Evolutionary conservation across 2,329 filamentous ascomycete genomes (phyloP).

Genomic region (Hypocrella siamensis): DNA sequence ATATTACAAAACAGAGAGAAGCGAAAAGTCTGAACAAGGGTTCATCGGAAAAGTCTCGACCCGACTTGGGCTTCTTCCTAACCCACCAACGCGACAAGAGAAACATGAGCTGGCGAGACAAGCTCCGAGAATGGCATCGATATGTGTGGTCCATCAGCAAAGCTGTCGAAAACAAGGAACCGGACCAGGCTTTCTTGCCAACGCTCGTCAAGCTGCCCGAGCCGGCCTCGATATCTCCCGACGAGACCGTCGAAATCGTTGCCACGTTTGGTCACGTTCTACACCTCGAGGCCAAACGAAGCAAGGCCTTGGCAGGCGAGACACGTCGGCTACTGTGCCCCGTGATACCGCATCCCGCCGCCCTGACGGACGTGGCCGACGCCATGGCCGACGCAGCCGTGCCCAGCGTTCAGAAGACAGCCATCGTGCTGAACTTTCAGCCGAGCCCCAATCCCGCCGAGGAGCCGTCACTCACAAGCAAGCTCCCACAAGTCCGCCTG

Average conservation of each 20-base stretch:
- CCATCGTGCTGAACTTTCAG: slow-evolving; percentile 31
- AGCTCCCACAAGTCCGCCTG: slow-evolving; percentile 12
- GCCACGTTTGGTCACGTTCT: slow-evolving; percentile 38
- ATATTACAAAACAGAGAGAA: too few species aligned
- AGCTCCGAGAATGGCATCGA: slow-evolving; percentile 15
- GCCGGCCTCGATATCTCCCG: not conserved
- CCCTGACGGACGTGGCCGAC: slow-evolving; percentile 20
- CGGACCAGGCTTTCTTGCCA: not conserved
- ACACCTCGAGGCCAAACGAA: slow-evolving; percentile 12
- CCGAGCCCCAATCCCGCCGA: slow-evolving; percentile 13
- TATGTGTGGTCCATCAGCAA: slow-evolving; percentile 9
- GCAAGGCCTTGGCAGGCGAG: slow-evolving; percentile 3
- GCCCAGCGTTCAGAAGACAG: slow-evolving; percentile 9
- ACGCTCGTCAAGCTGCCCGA: not conserved
- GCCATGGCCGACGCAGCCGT: slow-evolving; percentile 17
- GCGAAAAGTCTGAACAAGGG: too few species aligned
- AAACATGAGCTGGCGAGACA: slow-evolving; percentile 20
- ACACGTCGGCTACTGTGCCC: slow-evolving; percentile 25
- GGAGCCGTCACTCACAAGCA: not conserved
- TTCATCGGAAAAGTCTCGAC: too few species aligned
- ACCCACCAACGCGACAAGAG: slow-evolving; percentile 14
- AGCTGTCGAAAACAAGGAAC: not conserved
- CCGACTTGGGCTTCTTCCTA: slow-evolving; percentile 6
- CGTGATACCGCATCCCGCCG: slow-evolving; percentile 28
- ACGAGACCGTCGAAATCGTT: slow-evolving; percentile 8